These are phyloP conservation scores for Chamaecrista fasciculata DNA, from an alignment of 306 rosid species.

Conservation along the genomic window DNA sequence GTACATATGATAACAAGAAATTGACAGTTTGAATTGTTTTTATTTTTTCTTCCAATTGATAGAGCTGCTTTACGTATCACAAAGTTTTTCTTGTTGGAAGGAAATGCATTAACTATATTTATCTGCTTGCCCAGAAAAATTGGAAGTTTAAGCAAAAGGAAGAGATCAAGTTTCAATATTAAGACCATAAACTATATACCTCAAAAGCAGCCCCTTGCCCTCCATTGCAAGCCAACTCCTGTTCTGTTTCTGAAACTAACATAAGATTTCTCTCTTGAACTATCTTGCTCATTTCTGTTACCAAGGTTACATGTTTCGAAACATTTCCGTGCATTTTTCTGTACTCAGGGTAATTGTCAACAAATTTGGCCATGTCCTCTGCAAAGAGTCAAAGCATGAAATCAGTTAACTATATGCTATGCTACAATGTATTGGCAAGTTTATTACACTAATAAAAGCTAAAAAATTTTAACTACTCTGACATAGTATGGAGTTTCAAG, in stretches of 20 bases:
- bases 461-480: conserved; percentile 5
- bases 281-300: conserved; percentile 90
- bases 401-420: conserved; percentile 14
- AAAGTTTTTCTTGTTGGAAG: neutral
- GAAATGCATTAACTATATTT: neutral
- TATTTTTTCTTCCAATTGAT: neutral
- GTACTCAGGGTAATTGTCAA: conserved; percentile 94
- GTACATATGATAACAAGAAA: neutral
- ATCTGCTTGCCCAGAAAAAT: too few relatives aligned
- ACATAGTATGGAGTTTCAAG: conserved; percentile 16
- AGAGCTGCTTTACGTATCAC: neutral
- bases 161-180: neutral
- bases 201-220: conserved; percentile 97
- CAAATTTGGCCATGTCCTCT: conserved; percentile 98
- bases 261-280: conserved; percentile 85
- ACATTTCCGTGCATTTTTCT: conserved; percentile 96
- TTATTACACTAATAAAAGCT: neutral
- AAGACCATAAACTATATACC: conserved; percentile 43
- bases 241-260: conserved; percentile 89
- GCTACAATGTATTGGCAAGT: neutral
- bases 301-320: conserved; percentile 93
- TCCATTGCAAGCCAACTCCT: conserved; percentile 96
- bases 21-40: neutral
- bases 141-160: too few relatives aligned
- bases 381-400: conserved; percentile 40